A percentile compares a stretch with the other conserved stretches of the same genome.
These are phyloP conservation scores for Echinochloa phyllopogon DNA, from an alignment of 176 grass and related monocot genomes.

Conservation along the genomic window DNA sequence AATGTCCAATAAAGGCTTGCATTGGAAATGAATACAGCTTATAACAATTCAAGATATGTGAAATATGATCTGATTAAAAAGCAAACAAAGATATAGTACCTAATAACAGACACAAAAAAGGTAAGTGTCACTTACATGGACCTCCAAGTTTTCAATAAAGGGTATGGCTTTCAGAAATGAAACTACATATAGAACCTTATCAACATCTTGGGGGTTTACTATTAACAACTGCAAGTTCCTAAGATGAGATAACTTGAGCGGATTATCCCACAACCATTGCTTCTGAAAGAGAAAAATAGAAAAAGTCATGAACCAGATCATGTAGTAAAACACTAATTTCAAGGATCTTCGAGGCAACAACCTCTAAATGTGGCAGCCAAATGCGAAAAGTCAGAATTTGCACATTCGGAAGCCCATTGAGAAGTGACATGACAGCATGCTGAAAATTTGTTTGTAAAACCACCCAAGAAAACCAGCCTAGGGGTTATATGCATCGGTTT, in stretches of 20 bases:
- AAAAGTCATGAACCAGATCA: neutral
- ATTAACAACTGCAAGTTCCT: neutral
- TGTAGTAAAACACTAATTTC: neutral
- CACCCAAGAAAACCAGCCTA: too few relatives aligned
- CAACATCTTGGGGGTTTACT: neutral
- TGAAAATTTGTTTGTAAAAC: neutral
- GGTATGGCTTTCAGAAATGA: neutral
- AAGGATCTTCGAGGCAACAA: neutral
- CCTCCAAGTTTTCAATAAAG: neutral
- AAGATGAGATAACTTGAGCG: slow-evolving; percentile 18
- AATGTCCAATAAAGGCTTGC: neutral
- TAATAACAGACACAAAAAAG: neutral
- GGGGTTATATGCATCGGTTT: too few relatives aligned
- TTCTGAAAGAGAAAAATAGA: slow-evolving; percentile 14
- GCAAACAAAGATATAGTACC: neutral
- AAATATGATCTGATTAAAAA: too few relatives aligned
- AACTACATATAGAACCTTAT: neutral
- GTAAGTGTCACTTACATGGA: neutral
- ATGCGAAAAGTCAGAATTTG: slow-evolving; percentile 11
- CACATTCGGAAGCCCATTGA: neutral
- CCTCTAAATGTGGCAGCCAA: neutral
- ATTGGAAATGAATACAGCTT: neutral
- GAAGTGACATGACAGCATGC: neutral
- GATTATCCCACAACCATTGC: neutral
- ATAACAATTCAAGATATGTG: neutral